Conservation (phyloP, 768 basidiomycete species). For the Mycena filopes region DNA sequence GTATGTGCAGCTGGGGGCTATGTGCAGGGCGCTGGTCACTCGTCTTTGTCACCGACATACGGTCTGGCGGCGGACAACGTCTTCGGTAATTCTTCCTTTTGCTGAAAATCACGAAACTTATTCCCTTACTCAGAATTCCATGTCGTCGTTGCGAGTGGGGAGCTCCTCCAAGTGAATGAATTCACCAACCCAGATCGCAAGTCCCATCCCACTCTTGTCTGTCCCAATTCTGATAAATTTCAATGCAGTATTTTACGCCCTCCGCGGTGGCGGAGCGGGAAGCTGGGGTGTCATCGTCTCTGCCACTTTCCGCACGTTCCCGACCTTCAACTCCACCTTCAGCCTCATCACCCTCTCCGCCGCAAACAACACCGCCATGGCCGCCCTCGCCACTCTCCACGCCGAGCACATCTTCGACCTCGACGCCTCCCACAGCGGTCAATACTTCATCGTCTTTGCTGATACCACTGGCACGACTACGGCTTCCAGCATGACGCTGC, state of each 20-base stretch:
- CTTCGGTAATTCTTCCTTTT: too few species aligned
- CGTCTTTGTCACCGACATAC: too few species aligned
- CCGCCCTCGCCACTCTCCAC: slow-evolving; percentile 40
- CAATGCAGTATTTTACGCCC: slow-evolving; percentile 36
- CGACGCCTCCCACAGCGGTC: slow-evolving; percentile 42
- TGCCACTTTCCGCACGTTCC: slow-evolving; percentile 46
- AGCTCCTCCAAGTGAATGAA: slow-evolving; percentile 38
- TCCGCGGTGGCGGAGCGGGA: slow-evolving; percentile 43
- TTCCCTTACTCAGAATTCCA: slow-evolving; percentile 37
- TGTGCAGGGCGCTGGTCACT: too few species aligned
- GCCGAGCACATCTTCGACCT: slow-evolving; percentile 48
- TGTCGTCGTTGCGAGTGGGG: slow-evolving; percentile 44
- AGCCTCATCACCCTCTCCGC: slow-evolving; percentile 34
- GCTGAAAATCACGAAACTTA: neutral
- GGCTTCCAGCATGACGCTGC: slow-evolving; percentile 37
- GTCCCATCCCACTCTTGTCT: slow-evolving; percentile 11
- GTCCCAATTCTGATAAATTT: neutral
- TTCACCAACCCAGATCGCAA: slow-evolving; percentile 39
- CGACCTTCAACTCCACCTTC: slow-evolving; percentile 44
- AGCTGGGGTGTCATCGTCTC: slow-evolving; percentile 51
- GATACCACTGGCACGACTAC: slow-evolving; percentile 15
- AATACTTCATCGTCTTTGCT: slow-evolving; percentile 39
- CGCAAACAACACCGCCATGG: slow-evolving; percentile 31
- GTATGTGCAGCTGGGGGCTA: slow-evolving; percentile 45
- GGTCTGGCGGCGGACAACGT: too few species aligned